Base-by-base conservation (phyloP, 2,329 filamentous ascomycete genomes). In the Pyricularia pennisetigena region DNA sequence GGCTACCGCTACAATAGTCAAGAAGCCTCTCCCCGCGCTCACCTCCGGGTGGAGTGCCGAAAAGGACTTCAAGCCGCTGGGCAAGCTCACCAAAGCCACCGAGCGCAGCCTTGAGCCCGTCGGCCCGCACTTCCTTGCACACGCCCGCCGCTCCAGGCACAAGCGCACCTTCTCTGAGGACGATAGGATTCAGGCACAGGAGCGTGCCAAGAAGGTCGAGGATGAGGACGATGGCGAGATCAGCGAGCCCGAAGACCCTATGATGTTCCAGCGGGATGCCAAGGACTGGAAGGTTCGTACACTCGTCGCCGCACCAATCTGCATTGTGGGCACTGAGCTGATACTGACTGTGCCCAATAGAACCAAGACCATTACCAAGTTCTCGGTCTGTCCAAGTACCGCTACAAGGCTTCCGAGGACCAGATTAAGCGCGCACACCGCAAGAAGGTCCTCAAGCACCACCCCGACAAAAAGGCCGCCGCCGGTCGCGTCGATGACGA, bases 341-440 rank as follows among this genome's bases (percentile, higher is more conserved):
- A 24, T 26, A 3, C 16, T 28, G 16, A 14, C 66, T 23, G 24
- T 0, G 10, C 28, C 12, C 5, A 71, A 65, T 72, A 96, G 92
- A 85, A 84, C 73, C 95, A 99, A 88, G 95, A 99, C 77, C 95
- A 99, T 83, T 99, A 99, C 82, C 93, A 95, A 75, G 91, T 99
- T 68, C 90, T 99, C 69, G 95, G 95, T 71, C 83, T 99, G 72
- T 91, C 90, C 77, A 96, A 94, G 82, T 94, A 96, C 85, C 91
- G 95, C 75, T 95, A 86, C 83, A 92, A 88, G 81, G 96, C 95
- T 68, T 97, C 92, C 69, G 94, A 97, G 80, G 94, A 98, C 73
- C 94, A 98, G 84, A 98, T 99, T 85, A 98, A 97, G 86, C 92
- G 92, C 75, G 95, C 96, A 73, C 94, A 99, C 84, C 93, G 95